Evolutionary conservation across 2,329 filamentous ascomycete genomes (phyloP), one percentile per base, ranked within the genome.

Genomic region (Epichloe hybrida): DNA sequence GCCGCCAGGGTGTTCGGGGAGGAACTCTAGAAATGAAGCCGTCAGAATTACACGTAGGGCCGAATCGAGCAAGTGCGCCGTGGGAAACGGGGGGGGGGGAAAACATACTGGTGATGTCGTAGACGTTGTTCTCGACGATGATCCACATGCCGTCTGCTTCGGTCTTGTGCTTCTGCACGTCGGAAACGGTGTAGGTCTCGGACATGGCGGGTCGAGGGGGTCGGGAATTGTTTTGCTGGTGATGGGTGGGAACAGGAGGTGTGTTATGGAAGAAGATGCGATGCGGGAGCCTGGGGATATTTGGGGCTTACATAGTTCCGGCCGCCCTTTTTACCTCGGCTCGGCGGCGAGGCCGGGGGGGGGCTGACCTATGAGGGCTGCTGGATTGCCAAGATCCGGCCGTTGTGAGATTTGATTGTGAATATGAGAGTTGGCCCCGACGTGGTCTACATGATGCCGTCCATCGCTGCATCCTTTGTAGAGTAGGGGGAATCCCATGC

Each of bases 1-100:
- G 56, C 89, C 88, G 61, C 88, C 90, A 11, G 89, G 88, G 69
- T 95, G 88, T 72, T 95, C 88, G 53, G 90, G 83, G 51, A 88
- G 75, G 69, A 96, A 95, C 54, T 80, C 79, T 80, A 57, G 5
- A n/a, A 7, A 9, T 1, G 17, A 8, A 8, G 7, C 8, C 20
- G 37, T 9, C 51, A 3, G 17, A 1, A 17, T 17, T 17, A 17
- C 17, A 17, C 17, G 17, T 17, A 17, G 17, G 17, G 17, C 1
- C 2, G 17, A 17, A 17, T 17, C 17, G 17, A 17, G 17, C 17
- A 17, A 17, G 17, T 17, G n/a, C n/a, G n/a, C n/a, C n/a, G 2
- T 17, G 17, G 17, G 17, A 17, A 17, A 17, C 2, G 17, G 17
- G 17, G 17, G 17, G 17, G 17, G 17, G 17, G 2, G 17, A 17